Evolutionary conservation across 768 basidiomycete species (phyloP), one percentile per base, ranked within the genome.

Genomic region (Boletellus ananiceps): DNA sequence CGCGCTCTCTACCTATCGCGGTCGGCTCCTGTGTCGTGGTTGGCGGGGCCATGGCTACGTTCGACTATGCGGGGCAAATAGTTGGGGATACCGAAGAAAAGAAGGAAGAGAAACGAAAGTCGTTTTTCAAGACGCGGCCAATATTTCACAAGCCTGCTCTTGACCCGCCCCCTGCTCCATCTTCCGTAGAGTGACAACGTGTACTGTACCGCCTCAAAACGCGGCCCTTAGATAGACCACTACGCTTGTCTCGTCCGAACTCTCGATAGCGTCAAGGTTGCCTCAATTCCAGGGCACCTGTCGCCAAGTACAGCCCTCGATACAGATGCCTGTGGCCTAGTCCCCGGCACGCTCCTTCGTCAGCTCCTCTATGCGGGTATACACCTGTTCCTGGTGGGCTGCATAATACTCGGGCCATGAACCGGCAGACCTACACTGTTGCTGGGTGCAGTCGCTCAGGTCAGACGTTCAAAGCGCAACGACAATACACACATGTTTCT

Each of bases 1-100:
- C 82, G 46, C 86, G 88, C 52, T 96, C 93, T 29, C 59, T 95
- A 57, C 93, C 93, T 6, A 73, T 85, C 62, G 92, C 88, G 27
- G 58, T 93, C 15, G 88, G 82, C 18, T 82, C 86, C 29, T 94
- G 92, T 64, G 84, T 77, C 2, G 73, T 86, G 43, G 73, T 94
- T 49, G 93, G 89, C 44, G 84, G 83, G 12, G 76, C 83, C 6
- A 80, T 93, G 65, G 94, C 91, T 14, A 79, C 82, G 35, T 89
- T 86, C 63, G 87, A 93, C 58, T 86, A 86, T 55, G 79, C 85
- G 19, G 89, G 92, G 46, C 74, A 82, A 58, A 68, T 86, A 49
- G 61, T 69, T 11, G 81, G 81, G 36, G 73, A 76, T 43, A 58
- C 68, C 4, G 67, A 68, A 44, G 70, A 74, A 40, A 65, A 69